Evolutionary conservation across 257 asterid species (phyloP), one percentile per base, ranked within the genome.

Genomic region (Solanum peruvianum): DNA sequence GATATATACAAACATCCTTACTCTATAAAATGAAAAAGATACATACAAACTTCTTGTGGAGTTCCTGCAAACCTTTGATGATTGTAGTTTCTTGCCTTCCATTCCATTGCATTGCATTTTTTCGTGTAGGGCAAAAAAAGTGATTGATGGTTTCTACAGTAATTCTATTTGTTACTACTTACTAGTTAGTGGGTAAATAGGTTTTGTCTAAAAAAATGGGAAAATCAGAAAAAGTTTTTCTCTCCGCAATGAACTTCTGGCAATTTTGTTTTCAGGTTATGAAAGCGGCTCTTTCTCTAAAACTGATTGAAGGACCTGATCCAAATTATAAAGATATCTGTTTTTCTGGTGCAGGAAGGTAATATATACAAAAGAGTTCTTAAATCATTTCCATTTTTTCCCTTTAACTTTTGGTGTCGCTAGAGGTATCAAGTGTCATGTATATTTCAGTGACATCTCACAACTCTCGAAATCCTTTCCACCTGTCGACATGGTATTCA

Each of bases 321-420:
- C 97, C 98, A 87, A 95, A 91, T 92, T 95, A 93, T 92, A 93
- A 93, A 85, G 99, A 97, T 89, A 92, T 96, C 85, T 97, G 99
- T 90, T 97, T 97, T 92, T 93, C 99, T 85, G 98, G 99, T 88
- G 98, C 98, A 89, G 98, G 98, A 91, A 97, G 98, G 99, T 97
- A 93, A 82, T 91, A 33, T 49, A 47, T 85, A 73, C 70, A 71
- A 37, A 71, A 25, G 81, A 71, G 31, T 69, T 70, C 41, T 31
- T 86, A 72, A 62, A 86, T 45, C 80, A 31, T 71, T 35, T 86
- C 69, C 27, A 73, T 52, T 7, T 25, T 27, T 11, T 9, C 84
- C 23, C 41, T 82, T 67, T 35, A 77, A 47, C 14, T 42, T 75
- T 77, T 39, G 33, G n/a, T n/a, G 35, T 49, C 41, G 25, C 77